These are phyloP conservation scores for Penicillium angulare DNA, from an alignment of 495 filamentous ascomycete genomes.

Conservation along the genomic window DNA sequence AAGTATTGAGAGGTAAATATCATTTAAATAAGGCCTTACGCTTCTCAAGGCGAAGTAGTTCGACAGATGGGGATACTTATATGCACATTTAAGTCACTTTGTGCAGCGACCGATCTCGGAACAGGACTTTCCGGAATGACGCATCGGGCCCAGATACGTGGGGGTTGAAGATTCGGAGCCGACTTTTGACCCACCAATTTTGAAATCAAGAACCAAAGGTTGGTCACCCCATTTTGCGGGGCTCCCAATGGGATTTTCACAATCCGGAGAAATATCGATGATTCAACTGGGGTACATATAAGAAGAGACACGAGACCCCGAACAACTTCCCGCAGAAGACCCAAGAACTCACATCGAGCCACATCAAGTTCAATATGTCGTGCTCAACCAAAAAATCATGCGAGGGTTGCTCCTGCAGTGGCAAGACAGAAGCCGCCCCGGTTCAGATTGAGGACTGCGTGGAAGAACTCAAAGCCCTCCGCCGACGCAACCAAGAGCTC, in stretches of 20 bases:
- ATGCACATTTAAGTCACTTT: too few relatives aligned
- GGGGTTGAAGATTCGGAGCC: not conserved
- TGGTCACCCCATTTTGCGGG: conserved; percentile 1
- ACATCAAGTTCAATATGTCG: too few relatives aligned
- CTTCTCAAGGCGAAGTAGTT: too few relatives aligned
- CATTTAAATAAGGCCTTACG: too few relatives aligned
- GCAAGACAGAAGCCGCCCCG: conserved; percentile 5
- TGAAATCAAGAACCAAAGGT: not conserved
- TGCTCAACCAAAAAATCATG: conserved; percentile 35
- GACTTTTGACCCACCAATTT: not conserved
- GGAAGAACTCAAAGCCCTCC: conserved; percentile 20
- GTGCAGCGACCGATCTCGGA: not conserved
- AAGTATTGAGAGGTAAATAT: too few relatives aligned
- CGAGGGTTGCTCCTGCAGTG: conserved; percentile 39
- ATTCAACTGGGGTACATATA: not conserved
- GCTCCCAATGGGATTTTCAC: not conserved
- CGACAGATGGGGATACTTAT: too few relatives aligned
- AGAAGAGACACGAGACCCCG: not conserved
- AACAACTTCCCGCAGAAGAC: too few relatives aligned
- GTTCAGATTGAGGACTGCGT: conserved; percentile 26
- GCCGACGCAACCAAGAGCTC: conserved; percentile 26
- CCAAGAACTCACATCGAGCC: too few relatives aligned
- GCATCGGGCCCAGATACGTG: not conserved
- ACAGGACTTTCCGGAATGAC: not conserved
- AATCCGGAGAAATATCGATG: not conserved